Base-by-base conservation (phyloP, 495 filamentous ascomycete genomes). In the Aspergillus wentii region DNA sequence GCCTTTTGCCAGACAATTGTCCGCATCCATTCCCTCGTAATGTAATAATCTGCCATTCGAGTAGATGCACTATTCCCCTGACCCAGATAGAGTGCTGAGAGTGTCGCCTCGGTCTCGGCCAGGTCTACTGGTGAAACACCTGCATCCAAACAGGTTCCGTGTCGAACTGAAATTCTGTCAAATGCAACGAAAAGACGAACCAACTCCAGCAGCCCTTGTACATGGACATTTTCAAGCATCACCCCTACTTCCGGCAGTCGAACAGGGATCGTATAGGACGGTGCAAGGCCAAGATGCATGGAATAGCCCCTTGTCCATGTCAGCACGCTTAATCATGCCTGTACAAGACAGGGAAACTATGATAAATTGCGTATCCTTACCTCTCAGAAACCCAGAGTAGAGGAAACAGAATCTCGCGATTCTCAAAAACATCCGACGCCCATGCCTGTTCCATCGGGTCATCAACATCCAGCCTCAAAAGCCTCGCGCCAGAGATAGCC, bases 1-100 rank as follows among this genome's bases (percentile, higher is more conserved):
- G 69, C 69, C n/a, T 88, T 56, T 44, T 88, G 83, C 86, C 86
- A 90, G 2, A 83, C 73, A 55, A 83, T 82, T 4, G 79, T 83
- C 43, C 84, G 77, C 33, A 90, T 75, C 86, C 86, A 92, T 48
- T 85, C 53, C 31, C 51, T 51, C 0, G 59, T 62, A 19, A 60
- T 56, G 14, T 50, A 50, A 23, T 48, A 57, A 30, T 62, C 59
- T 27, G 56, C 59, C 14, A 52, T 39, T 20, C 56, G 41, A 10
- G 53, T 48, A 1, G 51, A 48, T 2, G 48, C 26, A 3, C 35
- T 30, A 22, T 47, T 33, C 1, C 33, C 31, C 32, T 47, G 38
- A 2, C 20, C 28, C 8, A 51, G 38, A 10, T 17, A 44, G 9
- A 57, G 37, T 3, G 41, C 35, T 13, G 57, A 51, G 27, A 61